A percentile compares a stretch with the other conserved stretches of the same genome.
Conservation (phyloP, 1,139 yeast species). For the Meyerozyma sp. region DNA sequence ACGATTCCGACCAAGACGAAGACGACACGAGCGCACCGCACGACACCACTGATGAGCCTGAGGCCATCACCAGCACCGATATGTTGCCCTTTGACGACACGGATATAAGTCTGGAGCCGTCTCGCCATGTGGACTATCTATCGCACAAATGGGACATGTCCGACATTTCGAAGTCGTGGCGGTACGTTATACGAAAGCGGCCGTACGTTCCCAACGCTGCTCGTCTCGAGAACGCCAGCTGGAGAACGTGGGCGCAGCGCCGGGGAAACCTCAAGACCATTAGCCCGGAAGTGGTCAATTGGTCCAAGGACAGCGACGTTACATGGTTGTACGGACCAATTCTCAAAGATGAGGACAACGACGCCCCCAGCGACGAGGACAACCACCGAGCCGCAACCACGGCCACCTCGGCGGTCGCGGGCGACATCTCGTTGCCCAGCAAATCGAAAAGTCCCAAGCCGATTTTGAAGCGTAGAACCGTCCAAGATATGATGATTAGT, state of each 20-base stretch:
- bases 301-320: conserved; percentile 78
- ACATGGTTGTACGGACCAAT: conserved; percentile 84
- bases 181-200: conserved; percentile 79
- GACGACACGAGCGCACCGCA: neutral
- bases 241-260: conserved; percentile 88
- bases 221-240: conserved; percentile 71
- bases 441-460: conserved; percentile 50
- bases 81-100: conserved; percentile 76
- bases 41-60: conserved; percentile 3
- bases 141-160: conserved; percentile 94
- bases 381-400: conserved; percentile 21
- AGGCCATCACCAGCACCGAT: conserved; percentile 23
- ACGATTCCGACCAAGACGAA: neutral
- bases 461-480: conserved; percentile 74
- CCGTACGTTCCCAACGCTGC: conserved; percentile 67
- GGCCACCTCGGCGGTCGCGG: conserved; percentile 43
- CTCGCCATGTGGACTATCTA: conserved; percentile 86
- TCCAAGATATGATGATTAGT: conserved; percentile 66
- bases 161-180: conserved; percentile 92
- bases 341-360: conserved; percentile 37
- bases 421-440: conserved; percentile 34
- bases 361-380: conserved; percentile 11
- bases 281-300: conserved; percentile 68
- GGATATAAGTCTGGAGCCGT: conserved; percentile 75
- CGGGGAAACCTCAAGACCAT: conserved; percentile 61